These are phyloP conservation scores for Phytophthora pisi DNA, from an alignment of 352 stramenopile species.

Conservation along the genomic window DNA sequence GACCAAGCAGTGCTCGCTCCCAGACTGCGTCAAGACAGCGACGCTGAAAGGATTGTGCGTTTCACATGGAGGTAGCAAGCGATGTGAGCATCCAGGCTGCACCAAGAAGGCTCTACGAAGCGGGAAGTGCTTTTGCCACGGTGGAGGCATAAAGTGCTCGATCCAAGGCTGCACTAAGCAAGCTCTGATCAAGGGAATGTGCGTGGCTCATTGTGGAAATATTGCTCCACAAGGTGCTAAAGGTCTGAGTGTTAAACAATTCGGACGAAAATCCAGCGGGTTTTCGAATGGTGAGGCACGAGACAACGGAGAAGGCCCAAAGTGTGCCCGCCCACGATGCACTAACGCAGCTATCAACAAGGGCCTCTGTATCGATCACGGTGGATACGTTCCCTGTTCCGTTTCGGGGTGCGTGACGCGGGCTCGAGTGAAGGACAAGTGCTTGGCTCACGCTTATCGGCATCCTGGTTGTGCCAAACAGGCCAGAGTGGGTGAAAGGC, in stretches of 20 bases:
- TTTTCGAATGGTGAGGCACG: background rate
- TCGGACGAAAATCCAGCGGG: background rate
- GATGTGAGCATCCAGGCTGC: background rate
- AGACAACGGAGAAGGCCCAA: background rate
- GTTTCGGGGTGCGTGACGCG: background rate
- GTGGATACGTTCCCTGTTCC: background rate
- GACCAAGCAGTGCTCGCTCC: background rate
- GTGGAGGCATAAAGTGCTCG: background rate
- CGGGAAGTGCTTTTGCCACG: background rate
- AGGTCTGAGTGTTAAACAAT: background rate
- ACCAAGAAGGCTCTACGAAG: background rate
- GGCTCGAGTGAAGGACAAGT: background rate
- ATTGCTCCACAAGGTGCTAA: background rate
- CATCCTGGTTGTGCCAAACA: background rate
- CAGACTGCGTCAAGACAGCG: background rate
- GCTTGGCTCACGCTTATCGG: background rate
- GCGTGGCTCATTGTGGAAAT: background rate
- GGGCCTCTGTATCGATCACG: background rate
- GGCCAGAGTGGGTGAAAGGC: background rate
- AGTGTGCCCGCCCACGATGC: background rate
- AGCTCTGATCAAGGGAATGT: background rate
- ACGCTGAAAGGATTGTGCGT: background rate
- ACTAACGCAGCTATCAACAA: background rate
- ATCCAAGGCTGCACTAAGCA: background rate
- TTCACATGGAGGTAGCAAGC: background rate